A percentile compares a stretch with the other conserved stretches of the same genome.
These are phyloP conservation scores for Amphichorda felina DNA, from an alignment of 2,329 filamentous ascomycete species.

Conservation along the genomic window DNA sequence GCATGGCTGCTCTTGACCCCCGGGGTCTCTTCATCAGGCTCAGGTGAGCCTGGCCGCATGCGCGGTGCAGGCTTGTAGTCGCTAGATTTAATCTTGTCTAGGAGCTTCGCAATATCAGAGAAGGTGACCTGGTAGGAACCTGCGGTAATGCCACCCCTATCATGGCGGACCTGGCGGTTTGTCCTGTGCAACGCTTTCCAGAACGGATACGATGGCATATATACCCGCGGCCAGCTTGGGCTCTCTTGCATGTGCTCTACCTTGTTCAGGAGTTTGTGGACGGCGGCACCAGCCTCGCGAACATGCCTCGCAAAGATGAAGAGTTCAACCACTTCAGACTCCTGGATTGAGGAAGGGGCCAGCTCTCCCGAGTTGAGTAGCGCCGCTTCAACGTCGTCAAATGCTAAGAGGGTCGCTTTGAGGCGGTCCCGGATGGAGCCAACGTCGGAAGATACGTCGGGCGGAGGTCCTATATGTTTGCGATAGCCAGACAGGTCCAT, in stretches of 20 bases:
- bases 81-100: conserved; percentile 27
- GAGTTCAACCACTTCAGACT: conserved; percentile 36
- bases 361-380: conserved; percentile 32
- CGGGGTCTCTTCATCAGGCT: conserved; percentile 11
- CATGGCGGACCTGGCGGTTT: conserved; percentile 45
- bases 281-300: conserved; percentile 34
- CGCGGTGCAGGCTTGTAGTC: conserved; percentile 19
- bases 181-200: conserved; percentile 38
- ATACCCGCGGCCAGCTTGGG: conserved; percentile 26
- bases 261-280: conserved; percentile 33
- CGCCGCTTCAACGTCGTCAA: conserved; percentile 32
- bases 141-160: conserved; percentile 44
- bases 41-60: not conserved
- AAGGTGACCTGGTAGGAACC: conserved; percentile 35
- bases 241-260: conserved; percentile 33
- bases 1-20: conserved; percentile 18
- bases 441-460: conserved; percentile 28
- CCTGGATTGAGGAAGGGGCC: conserved; percentile 30
- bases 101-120: conserved; percentile 26
- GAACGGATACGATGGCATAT: conserved; percentile 41
- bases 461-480: conserved; percentile 30
- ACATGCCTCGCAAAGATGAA: conserved; percentile 44
- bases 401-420: conserved; percentile 27
- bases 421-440: conserved; percentile 25
- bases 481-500: conserved; percentile 42